phyloP scores from a whole-genome alignment of 805 yeast species.

The Wickerhamiella brachini region DNA sequence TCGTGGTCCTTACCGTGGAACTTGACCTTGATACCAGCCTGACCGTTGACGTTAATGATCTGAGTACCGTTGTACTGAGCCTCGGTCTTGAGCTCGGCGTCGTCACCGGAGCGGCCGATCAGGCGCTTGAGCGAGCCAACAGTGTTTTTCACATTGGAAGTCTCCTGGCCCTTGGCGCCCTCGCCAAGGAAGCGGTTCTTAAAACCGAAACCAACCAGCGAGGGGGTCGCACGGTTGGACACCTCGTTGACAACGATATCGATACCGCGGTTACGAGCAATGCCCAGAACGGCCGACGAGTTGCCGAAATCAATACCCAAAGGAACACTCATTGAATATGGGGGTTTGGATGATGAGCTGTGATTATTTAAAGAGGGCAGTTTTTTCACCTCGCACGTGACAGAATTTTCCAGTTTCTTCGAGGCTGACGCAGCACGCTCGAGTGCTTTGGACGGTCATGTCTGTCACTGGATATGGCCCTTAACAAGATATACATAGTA shows the following conservation, averaged over 20 bases:
- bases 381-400: background rate
- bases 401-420: background rate
- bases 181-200: conserved; percentile 92
- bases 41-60: conserved; percentile 56
- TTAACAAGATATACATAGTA: too few species aligned
- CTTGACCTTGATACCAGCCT: conserved; percentile 74
- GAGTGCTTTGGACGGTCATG: too few species aligned
- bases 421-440: too few species aligned
- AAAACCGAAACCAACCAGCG: conserved; percentile 78
- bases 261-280: conserved; percentile 97
- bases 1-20: conserved; percentile 64
- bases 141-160: conserved; percentile 91
- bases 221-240: conserved; percentile 92
- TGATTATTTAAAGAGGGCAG: background rate
- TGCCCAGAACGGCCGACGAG: conserved; percentile 75
- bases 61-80: conserved; percentile 58
- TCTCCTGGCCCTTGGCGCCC: conserved; percentile 89
- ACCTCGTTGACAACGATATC: conserved; percentile 98
- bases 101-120: conserved; percentile 59
- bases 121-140: conserved; percentile 90
- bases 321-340: conserved; percentile 15
- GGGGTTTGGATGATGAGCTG: background rate
- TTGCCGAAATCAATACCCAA: conserved; percentile 97
- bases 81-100: conserved; percentile 70
- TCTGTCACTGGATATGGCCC: too few species aligned